Evolutionary conservation across 371 early-diverging fungal genomes (phyloP).

Genomic region (Mortierella sp.): DNA sequence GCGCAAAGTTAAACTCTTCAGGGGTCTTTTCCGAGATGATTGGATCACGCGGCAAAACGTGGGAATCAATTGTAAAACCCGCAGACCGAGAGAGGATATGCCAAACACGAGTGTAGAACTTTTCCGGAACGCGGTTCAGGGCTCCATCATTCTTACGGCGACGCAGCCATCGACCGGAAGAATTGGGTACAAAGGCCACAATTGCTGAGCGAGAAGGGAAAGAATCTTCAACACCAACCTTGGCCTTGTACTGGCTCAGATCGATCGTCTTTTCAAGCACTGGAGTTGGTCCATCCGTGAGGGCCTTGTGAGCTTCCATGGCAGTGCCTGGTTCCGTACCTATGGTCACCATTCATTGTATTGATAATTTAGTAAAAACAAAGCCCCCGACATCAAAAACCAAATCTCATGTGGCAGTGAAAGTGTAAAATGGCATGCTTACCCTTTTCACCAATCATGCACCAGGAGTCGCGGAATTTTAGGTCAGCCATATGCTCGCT

Average conservation of each 20-base stretch:
- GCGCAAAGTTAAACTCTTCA: conserved; percentile 84
- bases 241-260: conserved; percentile 36
- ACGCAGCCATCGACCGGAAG: conserved; percentile 82
- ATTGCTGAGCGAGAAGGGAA: conserved; percentile 59
- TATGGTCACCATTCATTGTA: not conserved
- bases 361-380: not conserved
- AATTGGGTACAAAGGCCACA: conserved; percentile 69
- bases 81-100: conserved; percentile 70
- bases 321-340: conserved; percentile 39
- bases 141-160: conserved; percentile 89
- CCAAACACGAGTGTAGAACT: conserved; percentile 88
- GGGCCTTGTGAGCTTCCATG: conserved; percentile 60
- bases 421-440: conserved; percentile 6
- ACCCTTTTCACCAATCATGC: conserved; percentile 81
- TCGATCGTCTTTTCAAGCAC: conserved; percentile 60
- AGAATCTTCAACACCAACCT: conserved; percentile 41
- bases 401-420: not conserved
- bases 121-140: conserved; percentile 81
- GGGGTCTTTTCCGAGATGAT: conserved; percentile 89
- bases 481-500: conserved; percentile 67
- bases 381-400: not conserved
- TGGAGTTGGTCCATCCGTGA: conserved; percentile 66
- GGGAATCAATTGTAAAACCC: conserved; percentile 69
- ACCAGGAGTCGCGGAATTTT: conserved; percentile 85
- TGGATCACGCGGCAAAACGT: conserved; percentile 81